Evolutionary conservation across 140 eudicot genomes (phyloP).

Genomic region (Flaveria floridana): DNA sequence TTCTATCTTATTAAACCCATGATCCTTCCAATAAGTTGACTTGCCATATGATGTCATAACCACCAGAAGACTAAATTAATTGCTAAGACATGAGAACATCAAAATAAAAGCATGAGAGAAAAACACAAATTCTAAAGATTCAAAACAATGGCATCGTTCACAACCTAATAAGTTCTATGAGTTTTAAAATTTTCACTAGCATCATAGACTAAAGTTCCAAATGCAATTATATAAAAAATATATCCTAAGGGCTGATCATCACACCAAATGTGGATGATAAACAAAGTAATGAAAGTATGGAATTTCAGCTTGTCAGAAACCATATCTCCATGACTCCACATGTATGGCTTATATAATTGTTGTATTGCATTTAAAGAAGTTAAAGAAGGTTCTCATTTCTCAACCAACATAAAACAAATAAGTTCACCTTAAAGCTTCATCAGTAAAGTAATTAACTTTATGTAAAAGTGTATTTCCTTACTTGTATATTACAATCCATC

Average conservation of each 20-base stretch:
- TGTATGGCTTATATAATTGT: constrained; percentile 6
- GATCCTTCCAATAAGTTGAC: not conserved
- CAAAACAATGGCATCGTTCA: constrained; percentile 6
- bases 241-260: not conserved
- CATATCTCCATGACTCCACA: not conserved
- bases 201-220: not conserved
- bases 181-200: not conserved
- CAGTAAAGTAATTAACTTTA: not conserved
- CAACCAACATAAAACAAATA: constrained; percentile 1
- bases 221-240: not conserved
- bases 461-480: not conserved
- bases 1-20: not conserved
- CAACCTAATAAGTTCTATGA: constrained; percentile 7
- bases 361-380: not conserved
- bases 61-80: constrained; percentile 17
- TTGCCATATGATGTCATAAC: constrained; percentile 7
- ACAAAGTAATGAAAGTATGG: constrained; percentile 1
- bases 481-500: not conserved
- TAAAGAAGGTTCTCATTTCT: constrained; percentile 11
- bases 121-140: not conserved
- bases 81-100: constrained; percentile 19
- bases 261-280: constrained; percentile 3
- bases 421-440: not conserved
- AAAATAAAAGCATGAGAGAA: not conserved
- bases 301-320: constrained; percentile 18